Percentiles rank a stretch among this genome's conserved stretches.
Conservation (phyloP, 2,329 filamentous ascomycete species). For the Trichoderma atroviride region DNA sequence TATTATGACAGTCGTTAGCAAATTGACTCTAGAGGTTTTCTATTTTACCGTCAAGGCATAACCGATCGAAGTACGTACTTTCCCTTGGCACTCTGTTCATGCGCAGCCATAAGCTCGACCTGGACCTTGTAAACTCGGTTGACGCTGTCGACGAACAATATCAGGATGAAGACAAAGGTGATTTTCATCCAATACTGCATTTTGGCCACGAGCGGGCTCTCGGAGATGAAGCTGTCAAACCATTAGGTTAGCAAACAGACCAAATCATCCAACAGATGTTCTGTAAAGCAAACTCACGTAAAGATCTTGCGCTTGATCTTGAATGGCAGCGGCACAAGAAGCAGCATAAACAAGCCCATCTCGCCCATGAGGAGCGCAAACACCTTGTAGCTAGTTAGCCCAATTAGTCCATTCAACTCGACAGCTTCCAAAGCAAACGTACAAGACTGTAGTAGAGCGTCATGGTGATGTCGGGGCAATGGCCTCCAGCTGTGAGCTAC, state of each 20-base stretch:
- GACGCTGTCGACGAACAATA: conserved; percentile 96
- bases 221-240: conserved; percentile 81
- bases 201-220: conserved; percentile 82
- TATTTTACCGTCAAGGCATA: neutral
- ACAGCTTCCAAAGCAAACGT: conserved; percentile 37
- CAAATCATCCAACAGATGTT: neutral
- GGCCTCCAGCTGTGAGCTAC: conserved; percentile 8
- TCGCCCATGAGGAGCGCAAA: conserved; percentile 81
- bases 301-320: conserved; percentile 83
- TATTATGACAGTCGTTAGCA: conserved; percentile 30
- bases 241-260: neutral
- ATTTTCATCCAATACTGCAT: conserved; percentile 98
- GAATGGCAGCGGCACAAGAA: conserved; percentile 88
- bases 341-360: conserved; percentile 78
- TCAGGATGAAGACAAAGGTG: conserved; percentile 97
- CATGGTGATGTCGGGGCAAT: conserved; percentile 46
- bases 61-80: conserved; percentile 45
- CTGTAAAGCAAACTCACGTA: conserved; percentile 55
- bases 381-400: conserved; percentile 62
- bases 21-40: neutral
- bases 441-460: conserved; percentile 62
- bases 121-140: conserved; percentile 95
- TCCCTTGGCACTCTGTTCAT: conserved; percentile 55
- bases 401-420: neutral
- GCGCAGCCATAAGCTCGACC: conserved; percentile 75